These are phyloP conservation scores for Neonectria coccinea DNA, from an alignment of 2,329 filamentous ascomycete species.

Conservation along the genomic window DNA sequence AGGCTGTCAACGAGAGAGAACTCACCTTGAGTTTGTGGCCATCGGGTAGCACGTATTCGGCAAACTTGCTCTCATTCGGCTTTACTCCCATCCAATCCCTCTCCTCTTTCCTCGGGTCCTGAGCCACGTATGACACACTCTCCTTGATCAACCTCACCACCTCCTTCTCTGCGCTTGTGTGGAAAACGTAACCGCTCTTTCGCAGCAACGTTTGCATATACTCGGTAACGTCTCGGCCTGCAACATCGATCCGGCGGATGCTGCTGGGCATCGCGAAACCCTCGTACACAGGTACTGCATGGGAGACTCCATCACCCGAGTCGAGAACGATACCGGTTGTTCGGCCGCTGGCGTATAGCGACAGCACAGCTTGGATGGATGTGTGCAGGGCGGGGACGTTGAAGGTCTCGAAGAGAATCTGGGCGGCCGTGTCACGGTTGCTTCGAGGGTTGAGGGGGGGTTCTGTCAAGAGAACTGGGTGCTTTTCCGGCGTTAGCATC, in stretches of 20 bases:
- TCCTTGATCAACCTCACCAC: slow-evolving; percentile 99
- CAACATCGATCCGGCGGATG: slow-evolving; percentile 95
- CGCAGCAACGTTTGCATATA: slow-evolving; percentile 90
- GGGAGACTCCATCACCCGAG: slow-evolving; percentile 94
- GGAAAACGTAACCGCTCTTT: slow-evolving; percentile 94
- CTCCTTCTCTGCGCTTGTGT: slow-evolving; percentile 98
- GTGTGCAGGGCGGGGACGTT: slow-evolving; percentile 97
- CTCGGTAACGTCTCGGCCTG: slow-evolving; percentile 95
- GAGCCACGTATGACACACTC: slow-evolving; percentile 89
- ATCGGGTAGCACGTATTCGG: slow-evolving; percentile 91
- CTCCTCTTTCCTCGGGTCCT: slow-evolving; percentile 93
- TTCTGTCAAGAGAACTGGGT: slow-evolving; percentile 95
- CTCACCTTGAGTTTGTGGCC: slow-evolving; percentile 90
- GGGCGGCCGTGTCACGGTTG: slow-evolving; percentile 95
- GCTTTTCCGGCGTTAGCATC: slow-evolving; percentile 61
- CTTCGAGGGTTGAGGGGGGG: slow-evolving; percentile 93
- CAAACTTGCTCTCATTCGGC: slow-evolving; percentile 79
- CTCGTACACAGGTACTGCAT: slow-evolving; percentile 97
- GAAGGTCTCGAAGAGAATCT: slow-evolving; percentile 98
- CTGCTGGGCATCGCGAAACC: slow-evolving; percentile 97
- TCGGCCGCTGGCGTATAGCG: slow-evolving; percentile 93
- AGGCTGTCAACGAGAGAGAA: background rate
- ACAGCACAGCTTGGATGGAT: slow-evolving; percentile 96
- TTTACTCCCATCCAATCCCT: slow-evolving; percentile 92
- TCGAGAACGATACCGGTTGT: slow-evolving; percentile 97